Evolutionary conservation across 176 grass and related monocot species (phyloP), one percentile per base, ranked within the genome.

Genomic region (Musa acuminata): DNA sequence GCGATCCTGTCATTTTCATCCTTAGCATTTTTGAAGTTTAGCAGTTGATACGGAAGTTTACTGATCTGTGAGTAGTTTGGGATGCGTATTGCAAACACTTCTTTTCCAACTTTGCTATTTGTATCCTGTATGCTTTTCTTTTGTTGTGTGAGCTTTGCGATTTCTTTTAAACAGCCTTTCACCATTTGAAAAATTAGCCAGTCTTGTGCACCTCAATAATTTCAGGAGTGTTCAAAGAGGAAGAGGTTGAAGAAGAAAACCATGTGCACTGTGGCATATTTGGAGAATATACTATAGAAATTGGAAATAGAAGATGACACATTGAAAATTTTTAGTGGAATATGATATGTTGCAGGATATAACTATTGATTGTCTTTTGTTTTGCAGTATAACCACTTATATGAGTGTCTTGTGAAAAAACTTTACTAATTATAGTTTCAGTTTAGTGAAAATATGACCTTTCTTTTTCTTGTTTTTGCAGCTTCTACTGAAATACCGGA

Each of bases 401-500:
- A 68, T 14, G 6, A 43, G 35, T 43, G 35, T 6, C 35, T 43
- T 48, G 13, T 26, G 27, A 10, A n/a, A 60, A 21, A 8, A 60
- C 0, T 20, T 19, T 57, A 0, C 55, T 60, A 21, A 19, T 29
- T 50, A 43, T 50, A 73, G 85, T 50, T 4, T 2, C 67, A 68
- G 74, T 77, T 54, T 1, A 76, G n/a, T 11, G 11, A 26, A 52
- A 69, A 9, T 12, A n/a, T 78, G 1, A 55, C 16, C 75, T 23
- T 71, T 60, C 6, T 64, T 77, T 24, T 78, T 52, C 51, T 71
- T 64, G 25, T 8, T 25, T 58, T 24, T 65, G 43, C 87, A 98
- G 95, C 84, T 93, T 54, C 95, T 91, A 73, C 82, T 93, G 58
- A 80, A 88, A 57, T 98, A 98, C 55, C 87, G 87, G 49, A 65